These are phyloP conservation scores for Heterococcus sp. DNA, from an alignment of 108 stramenopile species.

Conservation along the genomic window DNA sequence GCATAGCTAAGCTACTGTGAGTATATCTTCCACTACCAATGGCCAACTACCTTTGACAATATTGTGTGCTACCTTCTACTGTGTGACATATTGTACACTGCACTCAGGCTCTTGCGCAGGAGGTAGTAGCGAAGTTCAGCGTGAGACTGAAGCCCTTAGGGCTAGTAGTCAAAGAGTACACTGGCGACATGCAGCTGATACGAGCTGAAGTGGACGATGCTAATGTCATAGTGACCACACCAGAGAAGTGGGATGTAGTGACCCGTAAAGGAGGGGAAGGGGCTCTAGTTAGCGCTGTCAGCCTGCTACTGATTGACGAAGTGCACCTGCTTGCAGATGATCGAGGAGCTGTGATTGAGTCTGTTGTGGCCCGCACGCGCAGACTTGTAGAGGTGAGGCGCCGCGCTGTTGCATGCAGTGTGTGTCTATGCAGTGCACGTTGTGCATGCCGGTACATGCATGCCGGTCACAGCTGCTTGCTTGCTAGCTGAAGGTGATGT, in stretches of 20 bases:
- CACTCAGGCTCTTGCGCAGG: slow-evolving; percentile 85
- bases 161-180: slow-evolving; percentile 86
- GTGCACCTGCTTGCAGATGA: slow-evolving; percentile 92
- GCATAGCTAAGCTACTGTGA: too few relatives aligned
- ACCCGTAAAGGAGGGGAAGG: slow-evolving; percentile 62
- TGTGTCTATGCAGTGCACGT: too few relatives aligned
- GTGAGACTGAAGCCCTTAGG: slow-evolving; percentile 74
- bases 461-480: too few relatives aligned
- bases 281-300: slow-evolving; percentile 80
- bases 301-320: slow-evolving; percentile 96
- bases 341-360: slow-evolving; percentile 96
- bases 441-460: too few relatives aligned
- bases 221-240: slow-evolving; percentile 87
- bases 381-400: slow-evolving; percentile 89
- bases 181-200: slow-evolving; percentile 97
- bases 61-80: background rate
- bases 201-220: slow-evolving; percentile 75
- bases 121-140: slow-evolving; percentile 94
- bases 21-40: too few relatives aligned
- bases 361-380: slow-evolving; percentile 88
- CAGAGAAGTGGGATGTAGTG: slow-evolving; percentile 86
- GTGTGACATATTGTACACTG: background rate
- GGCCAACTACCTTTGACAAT: too few relatives aligned
- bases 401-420: too few relatives aligned
- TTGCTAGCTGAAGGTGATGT: too few relatives aligned